Conservation (phyloP, 2,329 filamentous ascomycete species). For the Tolypocladium capitatum region DNA sequence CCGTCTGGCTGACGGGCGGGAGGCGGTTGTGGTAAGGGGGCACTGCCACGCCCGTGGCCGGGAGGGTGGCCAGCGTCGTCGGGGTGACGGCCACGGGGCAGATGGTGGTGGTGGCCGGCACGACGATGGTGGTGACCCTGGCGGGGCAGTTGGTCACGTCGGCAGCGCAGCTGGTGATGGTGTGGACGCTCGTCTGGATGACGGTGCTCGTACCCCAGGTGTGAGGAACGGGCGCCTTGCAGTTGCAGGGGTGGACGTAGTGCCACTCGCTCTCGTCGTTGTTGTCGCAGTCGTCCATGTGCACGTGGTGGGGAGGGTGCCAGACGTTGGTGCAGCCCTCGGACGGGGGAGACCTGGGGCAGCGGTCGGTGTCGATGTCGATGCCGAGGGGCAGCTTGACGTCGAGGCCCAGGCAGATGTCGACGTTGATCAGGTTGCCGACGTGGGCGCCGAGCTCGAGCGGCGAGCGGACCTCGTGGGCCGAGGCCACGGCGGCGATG, state of each 20-base stretch:
- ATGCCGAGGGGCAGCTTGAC: conserved; percentile 7
- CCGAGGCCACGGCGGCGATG: conserved; percentile 5
- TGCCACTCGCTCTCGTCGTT: conserved; percentile 19
- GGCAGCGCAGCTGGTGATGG: conserved; percentile 25
- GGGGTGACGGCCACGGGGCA: conserved; percentile 25
- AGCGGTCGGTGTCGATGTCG: conserved; percentile 6
- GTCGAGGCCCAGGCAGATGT: conserved; percentile 7
- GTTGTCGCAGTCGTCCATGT: conserved; percentile 23
- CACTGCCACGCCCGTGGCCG: too few relatives aligned
- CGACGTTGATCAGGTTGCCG: conserved; percentile 1
- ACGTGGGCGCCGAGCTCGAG: conserved; percentile 2
- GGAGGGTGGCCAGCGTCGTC: conserved; percentile 2
- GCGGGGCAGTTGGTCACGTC: conserved; percentile 24
- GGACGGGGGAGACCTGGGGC: conserved; percentile 12
- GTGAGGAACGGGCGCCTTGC: conserved; percentile 10
- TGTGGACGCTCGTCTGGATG: conserved; percentile 23
- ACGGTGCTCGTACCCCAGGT: conserved; percentile 29
- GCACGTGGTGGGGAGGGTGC: conserved; percentile 23
- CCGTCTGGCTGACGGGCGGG: too few relatives aligned
- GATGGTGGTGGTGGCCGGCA: conserved; percentile 28
- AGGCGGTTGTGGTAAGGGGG: too few relatives aligned
- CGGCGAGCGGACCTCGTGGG: conserved; percentile 7
- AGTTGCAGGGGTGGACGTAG: conserved; percentile 20
- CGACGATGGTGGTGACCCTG: conserved; percentile 18
- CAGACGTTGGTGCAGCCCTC: conserved; percentile 16